Evolutionary conservation across 2,329 filamentous ascomycete species (phyloP).

Genomic region (Stachybotrys elegans): DNA sequence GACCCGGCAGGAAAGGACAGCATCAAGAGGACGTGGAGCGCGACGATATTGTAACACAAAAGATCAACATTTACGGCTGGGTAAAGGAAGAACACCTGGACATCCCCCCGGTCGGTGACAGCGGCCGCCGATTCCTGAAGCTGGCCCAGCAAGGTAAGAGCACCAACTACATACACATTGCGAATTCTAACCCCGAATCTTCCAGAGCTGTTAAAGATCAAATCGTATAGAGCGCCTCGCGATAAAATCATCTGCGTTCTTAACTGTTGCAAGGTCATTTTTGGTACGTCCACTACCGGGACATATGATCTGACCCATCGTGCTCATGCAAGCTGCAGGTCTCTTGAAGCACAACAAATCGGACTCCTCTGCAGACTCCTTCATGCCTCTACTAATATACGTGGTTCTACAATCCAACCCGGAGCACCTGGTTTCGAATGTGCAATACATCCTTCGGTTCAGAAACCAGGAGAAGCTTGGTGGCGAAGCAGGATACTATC

Average conservation of each 20-base stretch:
- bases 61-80: constrained; percentile 96
- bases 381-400: constrained; percentile 91
- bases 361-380: constrained; percentile 93
- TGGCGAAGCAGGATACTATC: constrained; percentile 96
- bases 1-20: constrained; percentile 83
- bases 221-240: constrained; percentile 90
- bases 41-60: constrained; percentile 92
- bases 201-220: constrained; percentile 90
- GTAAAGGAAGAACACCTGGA: constrained; percentile 89
- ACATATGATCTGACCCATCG: not conserved
- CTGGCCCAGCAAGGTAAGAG: constrained; percentile 77
- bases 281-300: constrained; percentile 55
- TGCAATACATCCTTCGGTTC: constrained; percentile 96
- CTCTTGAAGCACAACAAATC: constrained; percentile 87
- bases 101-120: constrained; percentile 78
- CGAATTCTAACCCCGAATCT: constrained; percentile 4
- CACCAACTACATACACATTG: not conserved
- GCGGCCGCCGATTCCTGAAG: constrained; percentile 80
- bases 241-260: constrained; percentile 98
- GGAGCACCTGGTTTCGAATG: constrained; percentile 92
- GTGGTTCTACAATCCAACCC: constrained; percentile 93
- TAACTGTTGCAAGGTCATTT: constrained; percentile 99
- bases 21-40: constrained; percentile 97
- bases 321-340: constrained; percentile 41
- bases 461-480: constrained; percentile 95